Evolutionary conservation across 2,329 filamentous ascomycete genomes (phyloP), one percentile per base, ranked within the genome.

Genomic region (Ophiosphaerella herpotricha): DNA sequence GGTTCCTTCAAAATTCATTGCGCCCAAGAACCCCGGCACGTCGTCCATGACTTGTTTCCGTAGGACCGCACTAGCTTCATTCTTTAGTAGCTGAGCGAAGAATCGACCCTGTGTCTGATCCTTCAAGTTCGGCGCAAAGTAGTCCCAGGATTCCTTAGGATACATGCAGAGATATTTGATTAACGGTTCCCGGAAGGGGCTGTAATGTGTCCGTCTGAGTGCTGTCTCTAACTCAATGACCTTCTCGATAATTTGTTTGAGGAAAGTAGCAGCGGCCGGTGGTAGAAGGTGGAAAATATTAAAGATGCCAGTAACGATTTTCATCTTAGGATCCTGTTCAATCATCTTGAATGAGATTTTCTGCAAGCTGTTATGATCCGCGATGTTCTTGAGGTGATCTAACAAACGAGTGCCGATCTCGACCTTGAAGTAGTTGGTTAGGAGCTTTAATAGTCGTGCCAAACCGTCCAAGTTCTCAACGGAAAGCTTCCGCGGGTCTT

Each of bases 341-440:
- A 97, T 90, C 60, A 97, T 87, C 1, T 88, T 92, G 73, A 99
- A 99, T 0, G 93, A 97, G 1, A 94, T 90, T 65, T 92, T 90
- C 70, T 97, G 92, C 59, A 97, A 78, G 12, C 85, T 82, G 43
- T 80, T 82, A 2, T 89, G 83, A 50, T 97, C 91, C 1, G 93
- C 92, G 57, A 99, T 91, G 9, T 87, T 84, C 68, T 93, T 93
- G 74, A 97, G 88, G 64, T 99, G 94, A 57, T 97, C 93, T 8
- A 99, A 80, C n/a, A 99, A 77, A 21, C 94, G 85, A 18, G 90
- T 85, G 6, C 94, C 95, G 46, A 99, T 99, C 70, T 99, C 94
- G 1, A 97, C 92, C 75, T 99, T 99, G 76, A 99, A 99, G 72
- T 99, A 99, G 52, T 94, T 97, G 0, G 93, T 99, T 14, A 99